Evolutionary conservation across 768 basidiomycete genomes (phyloP).

Genomic region (Dendrothele bispora): DNA sequence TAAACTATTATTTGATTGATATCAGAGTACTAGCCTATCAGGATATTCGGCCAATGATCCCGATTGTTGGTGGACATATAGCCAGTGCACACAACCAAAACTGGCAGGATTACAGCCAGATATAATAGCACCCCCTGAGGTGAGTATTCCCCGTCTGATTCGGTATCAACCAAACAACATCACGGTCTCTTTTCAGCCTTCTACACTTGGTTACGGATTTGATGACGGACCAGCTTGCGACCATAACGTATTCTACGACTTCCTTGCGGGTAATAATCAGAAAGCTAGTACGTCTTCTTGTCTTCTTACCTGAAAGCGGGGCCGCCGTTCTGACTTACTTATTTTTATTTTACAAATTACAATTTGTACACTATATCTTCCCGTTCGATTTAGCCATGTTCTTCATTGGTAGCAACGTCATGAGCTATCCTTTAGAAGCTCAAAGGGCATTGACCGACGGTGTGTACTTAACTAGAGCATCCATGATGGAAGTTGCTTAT

Average conservation of each 20-base stretch:
- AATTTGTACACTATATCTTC: too few relatives aligned
- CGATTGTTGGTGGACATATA: conserved; percentile 45
- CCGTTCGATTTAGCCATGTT: conserved; percentile 51
- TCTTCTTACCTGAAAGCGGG: too few relatives aligned
- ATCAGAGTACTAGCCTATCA: conserved; percentile 18
- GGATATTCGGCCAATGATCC: conserved; percentile 36
- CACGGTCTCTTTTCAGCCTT: conserved; percentile 42
- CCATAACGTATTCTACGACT: conserved; percentile 64
- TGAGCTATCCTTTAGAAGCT: conserved; percentile 56
- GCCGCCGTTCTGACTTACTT: background rate
- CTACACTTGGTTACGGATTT: conserved; percentile 58
- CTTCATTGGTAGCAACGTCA: conserved; percentile 59
- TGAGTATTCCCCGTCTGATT: conserved; percentile 9
- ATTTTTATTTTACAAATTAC: too few relatives aligned
- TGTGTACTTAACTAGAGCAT: conserved; percentile 13
- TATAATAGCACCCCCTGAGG: conserved; percentile 49
- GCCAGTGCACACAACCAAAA: conserved; percentile 50
- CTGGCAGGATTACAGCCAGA: conserved; percentile 41
- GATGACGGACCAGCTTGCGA: conserved; percentile 69
- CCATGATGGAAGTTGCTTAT: background rate
- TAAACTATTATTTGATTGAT: conserved; percentile 1
- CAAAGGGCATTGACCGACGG: conserved; percentile 54
- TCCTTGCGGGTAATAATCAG: conserved; percentile 48
- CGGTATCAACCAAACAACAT: too few relatives aligned
- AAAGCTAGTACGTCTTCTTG: conserved; percentile 50